These are phyloP conservation scores for Colletotrichum lindemuthianum DNA, from an alignment of 2,329 filamentous ascomycete genomes.

Conservation along the genomic window DNA sequence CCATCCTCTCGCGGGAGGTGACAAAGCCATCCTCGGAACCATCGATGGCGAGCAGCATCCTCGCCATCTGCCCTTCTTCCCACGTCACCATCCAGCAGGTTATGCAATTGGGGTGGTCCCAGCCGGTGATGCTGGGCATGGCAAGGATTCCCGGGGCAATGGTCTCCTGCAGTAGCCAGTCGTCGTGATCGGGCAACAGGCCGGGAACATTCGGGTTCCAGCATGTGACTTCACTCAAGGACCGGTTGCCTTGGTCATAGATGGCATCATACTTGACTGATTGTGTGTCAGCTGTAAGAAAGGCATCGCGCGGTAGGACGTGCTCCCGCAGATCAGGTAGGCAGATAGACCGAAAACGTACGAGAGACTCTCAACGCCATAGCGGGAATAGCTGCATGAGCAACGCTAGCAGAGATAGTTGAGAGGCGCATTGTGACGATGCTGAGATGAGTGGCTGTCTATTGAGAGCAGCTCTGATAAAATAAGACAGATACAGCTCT, in stretches of 20 bases:
- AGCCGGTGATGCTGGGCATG: neutral
- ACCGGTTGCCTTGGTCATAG: conserved; percentile 1
- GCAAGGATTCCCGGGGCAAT: neutral
- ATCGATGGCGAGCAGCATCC: conserved; percentile 1
- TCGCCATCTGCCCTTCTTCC: neutral
- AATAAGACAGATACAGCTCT: neutral
- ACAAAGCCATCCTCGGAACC: neutral
- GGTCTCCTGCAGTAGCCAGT: conserved; percentile 1
- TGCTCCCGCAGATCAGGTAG: neutral
- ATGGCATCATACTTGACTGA: neutral
- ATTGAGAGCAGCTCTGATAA: neutral
- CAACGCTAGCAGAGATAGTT: neutral
- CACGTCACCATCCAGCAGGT: conserved; percentile 5
- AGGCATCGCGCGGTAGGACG: neutral
- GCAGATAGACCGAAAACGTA: neutral
- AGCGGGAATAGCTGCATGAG: neutral
- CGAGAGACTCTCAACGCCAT: neutral
- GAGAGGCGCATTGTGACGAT: neutral
- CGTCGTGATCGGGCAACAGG: neutral
- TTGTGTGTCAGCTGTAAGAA: neutral
- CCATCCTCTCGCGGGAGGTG: neutral
- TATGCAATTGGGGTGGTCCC: conserved; percentile 9
- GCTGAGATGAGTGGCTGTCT: neutral
- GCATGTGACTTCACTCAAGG: conserved; percentile 6
- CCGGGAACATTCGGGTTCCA: conserved; percentile 13